These are phyloP conservation scores for Tricholoma matsutake DNA, from an alignment of 768 basidiomycete genomes.

Conservation along the genomic window DNA sequence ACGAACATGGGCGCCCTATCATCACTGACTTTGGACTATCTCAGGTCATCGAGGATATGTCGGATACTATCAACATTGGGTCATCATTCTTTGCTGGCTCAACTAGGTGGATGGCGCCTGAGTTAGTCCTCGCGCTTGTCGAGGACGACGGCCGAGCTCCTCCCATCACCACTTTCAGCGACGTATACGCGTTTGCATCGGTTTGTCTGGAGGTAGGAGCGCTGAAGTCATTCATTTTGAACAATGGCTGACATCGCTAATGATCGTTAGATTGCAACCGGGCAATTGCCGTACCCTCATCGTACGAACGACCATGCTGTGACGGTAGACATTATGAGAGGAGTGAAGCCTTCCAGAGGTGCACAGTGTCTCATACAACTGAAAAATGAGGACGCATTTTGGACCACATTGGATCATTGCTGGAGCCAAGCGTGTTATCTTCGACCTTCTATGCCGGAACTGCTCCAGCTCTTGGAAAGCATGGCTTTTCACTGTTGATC, in stretches of 20 bases:
- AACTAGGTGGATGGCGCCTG: constrained; percentile 58
- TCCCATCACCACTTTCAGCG: constrained; percentile 47
- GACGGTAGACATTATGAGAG: constrained; percentile 51
- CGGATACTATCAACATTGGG: constrained; percentile 32
- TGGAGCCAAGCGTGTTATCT: constrained; percentile 37
- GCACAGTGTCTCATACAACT: constrained; percentile 24
- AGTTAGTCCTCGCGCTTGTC: constrained; percentile 47
- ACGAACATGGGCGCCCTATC: constrained; percentile 47
- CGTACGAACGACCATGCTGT: constrained; percentile 56
- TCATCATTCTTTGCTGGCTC: constrained; percentile 47
- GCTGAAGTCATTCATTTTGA: too few species aligned
- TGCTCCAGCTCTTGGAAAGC: constrained; percentile 29
- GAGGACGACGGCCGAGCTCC: constrained; percentile 42
- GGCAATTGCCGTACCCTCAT: constrained; percentile 48
- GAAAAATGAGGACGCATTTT: constrained; percentile 36
- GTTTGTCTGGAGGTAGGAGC: constrained; percentile 55
- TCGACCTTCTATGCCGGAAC: constrained; percentile 43
- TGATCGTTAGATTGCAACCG: constrained; percentile 43
- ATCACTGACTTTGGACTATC: constrained; percentile 65
- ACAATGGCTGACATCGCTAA: background rate
- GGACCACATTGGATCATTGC: constrained; percentile 43
- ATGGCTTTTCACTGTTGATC: constrained; percentile 9
- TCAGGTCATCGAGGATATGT: constrained; percentile 53
- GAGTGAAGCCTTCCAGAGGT: constrained; percentile 43
- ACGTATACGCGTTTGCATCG: constrained; percentile 60